Base-by-base conservation (phyloP, 495 filamentous ascomycete genomes). In the Hypoxylon lienhwacheense region DNA sequence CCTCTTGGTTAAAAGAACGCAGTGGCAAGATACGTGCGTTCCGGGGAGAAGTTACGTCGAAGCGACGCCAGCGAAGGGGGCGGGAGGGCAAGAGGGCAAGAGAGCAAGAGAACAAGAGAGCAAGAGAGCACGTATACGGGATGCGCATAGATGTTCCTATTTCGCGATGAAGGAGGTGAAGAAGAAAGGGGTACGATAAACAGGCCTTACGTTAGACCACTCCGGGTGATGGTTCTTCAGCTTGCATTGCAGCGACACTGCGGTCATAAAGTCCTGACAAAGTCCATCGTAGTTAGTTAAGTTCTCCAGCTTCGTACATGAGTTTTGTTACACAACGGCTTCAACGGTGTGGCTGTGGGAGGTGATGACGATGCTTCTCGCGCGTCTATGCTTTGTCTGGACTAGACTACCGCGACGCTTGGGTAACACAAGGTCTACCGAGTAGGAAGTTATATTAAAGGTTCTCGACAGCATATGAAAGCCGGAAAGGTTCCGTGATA, bases 211-310 rank as follows among this genome's bases (percentile, higher is more conserved):
- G 63, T 85, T 85, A 7, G 79, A 79, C 81, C 82, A 85, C 52
- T 85, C 82, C 1, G 82, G 81, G 56, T 85, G 82, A 56, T 85
- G 82, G 47, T 76, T 81, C 52, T 77, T 68, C 12, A 72, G 42
- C 61, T 80, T 77, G 68, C 80, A 83, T 54, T 80, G 70, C 41
- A 77, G 63, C 25, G 82, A 75, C 14, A 85, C 73, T 16, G 72
- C 70, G 17, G 77, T 79, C 82, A 84, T 84, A 66, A 84, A 85
- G 46, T 77, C 77, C 81, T 84, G 34, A 21, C 5, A 37, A 24
- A 47, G 19, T n/a, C 50, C 48, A 52, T 31, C 11, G 21, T 40
- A 20, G 49, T 63, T 63, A 63, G 59, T 39, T 17, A 33, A 48
- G 25, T 4, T 7, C 15, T 19, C n/a, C n/a, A 21, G 50, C 41